Evolutionary conservation across 2,329 filamentous ascomycete genomes (phyloP).

Genomic region (Trichoderma sp.): DNA sequence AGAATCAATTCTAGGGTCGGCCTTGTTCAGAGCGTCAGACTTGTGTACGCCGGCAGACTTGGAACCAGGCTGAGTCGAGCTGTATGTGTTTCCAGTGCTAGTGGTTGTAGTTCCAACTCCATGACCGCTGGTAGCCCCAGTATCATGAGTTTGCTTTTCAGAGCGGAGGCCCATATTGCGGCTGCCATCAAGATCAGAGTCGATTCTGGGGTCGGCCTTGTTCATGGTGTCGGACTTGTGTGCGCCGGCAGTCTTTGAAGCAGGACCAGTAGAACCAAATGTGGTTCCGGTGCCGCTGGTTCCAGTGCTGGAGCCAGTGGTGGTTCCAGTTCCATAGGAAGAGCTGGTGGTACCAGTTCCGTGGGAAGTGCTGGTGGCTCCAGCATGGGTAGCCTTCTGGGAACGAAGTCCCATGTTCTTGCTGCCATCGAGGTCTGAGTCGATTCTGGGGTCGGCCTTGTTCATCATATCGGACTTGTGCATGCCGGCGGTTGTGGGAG

Average conservation of each 20-base stretch:
- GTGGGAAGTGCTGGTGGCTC: conserved; percentile 37
- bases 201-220: conserved; percentile 55
- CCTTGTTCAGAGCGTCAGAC: conserved; percentile 50
- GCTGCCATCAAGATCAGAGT: conserved; percentile 51
- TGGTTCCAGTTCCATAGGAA: not conserved
- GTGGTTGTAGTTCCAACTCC: not conserved
- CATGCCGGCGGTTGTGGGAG: conserved; percentile 42
- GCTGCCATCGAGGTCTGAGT: conserved; percentile 52
- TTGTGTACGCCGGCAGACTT: conserved; percentile 46
- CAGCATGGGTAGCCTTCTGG: conserved; percentile 22
- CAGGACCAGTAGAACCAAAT: conserved; percentile 22
- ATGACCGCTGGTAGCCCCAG: not conserved
- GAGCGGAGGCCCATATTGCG: conserved; percentile 32
- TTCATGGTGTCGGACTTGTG: conserved; percentile 50
- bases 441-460: conserved; percentile 55
- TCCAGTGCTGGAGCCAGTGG: conserved; percentile 2
- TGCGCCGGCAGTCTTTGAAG: conserved; percentile 42
- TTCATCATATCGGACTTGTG: conserved; percentile 50
- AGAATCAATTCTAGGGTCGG: conserved; percentile 56
- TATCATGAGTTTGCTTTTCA: conserved; percentile 17
- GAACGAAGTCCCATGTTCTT: conserved; percentile 32
- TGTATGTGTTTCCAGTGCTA: not conserved
- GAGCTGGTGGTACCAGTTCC: conserved; percentile 35
- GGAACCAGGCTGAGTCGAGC: conserved; percentile 27
- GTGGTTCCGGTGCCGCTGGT: not conserved